Percentiles rank a stretch among this genome's conserved stretches.
Conservation (phyloP, 768 basidiomycete genomes). For the Ramaria sp. region DNA sequence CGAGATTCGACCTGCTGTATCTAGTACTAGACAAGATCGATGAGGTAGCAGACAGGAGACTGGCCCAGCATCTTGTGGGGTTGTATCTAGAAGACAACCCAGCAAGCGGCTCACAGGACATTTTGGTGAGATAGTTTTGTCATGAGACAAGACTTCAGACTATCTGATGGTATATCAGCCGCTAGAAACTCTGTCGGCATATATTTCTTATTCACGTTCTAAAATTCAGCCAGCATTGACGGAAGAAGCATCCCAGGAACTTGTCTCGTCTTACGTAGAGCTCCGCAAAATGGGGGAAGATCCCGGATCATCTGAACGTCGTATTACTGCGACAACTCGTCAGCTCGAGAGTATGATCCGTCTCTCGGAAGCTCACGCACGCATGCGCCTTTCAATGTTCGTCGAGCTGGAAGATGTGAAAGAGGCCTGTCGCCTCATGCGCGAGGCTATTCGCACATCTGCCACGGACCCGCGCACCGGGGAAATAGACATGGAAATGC, state of each 20-base stretch:
- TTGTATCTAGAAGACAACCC: slow-evolving; percentile 91
- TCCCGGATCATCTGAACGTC: slow-evolving; percentile 76
- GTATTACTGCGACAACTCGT: slow-evolving; percentile 96
- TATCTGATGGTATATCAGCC: slow-evolving; percentile 40
- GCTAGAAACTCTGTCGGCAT: slow-evolving; percentile 81
- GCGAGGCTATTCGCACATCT: slow-evolving; percentile 88
- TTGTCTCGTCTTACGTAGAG: slow-evolving; percentile 84
- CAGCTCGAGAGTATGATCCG: slow-evolving; percentile 97
- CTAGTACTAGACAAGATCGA: slow-evolving; percentile 93
- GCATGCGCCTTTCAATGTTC: slow-evolving; percentile 85
- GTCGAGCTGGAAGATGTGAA: slow-evolving; percentile 82
- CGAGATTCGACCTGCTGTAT: slow-evolving; percentile 93
- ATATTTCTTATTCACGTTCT: slow-evolving; percentile 86
- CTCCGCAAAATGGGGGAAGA: slow-evolving; percentile 89
- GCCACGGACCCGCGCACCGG: slow-evolving; percentile 96
- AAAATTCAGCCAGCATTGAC: slow-evolving; percentile 80
- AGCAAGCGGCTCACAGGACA: slow-evolving; percentile 50
- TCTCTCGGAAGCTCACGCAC: slow-evolving; percentile 89
- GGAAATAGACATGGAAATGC: slow-evolving; percentile 92
- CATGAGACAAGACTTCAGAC: not conserved
- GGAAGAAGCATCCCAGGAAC: slow-evolving; percentile 73
- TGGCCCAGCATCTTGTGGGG: slow-evolving; percentile 89
- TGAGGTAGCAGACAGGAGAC: slow-evolving; percentile 69
- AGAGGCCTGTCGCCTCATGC: slow-evolving; percentile 92
- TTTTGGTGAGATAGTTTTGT: slow-evolving; percentile 47